A percentile compares a stretch with the other conserved stretches of the same genome.
phyloP scores from a whole-genome alignment of 1,284 basidiomycete species.

The Ganoderma lingzhi region DNA sequence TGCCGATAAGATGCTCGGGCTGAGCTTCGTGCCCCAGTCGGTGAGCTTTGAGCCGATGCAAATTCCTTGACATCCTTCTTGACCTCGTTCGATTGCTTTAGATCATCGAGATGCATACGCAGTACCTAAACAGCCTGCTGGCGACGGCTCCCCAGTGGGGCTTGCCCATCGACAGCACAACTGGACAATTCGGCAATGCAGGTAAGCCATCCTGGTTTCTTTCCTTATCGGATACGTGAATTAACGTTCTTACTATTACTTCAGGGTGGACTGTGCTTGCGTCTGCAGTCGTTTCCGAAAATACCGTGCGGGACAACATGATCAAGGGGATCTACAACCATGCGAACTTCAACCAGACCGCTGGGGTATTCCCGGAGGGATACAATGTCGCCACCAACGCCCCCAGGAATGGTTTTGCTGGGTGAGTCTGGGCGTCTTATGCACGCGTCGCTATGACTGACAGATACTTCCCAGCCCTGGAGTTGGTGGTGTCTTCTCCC shows the following conservation, averaged over 20 bases:
- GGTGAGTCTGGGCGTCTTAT: conserved; percentile 22
- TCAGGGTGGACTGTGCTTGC: conserved; percentile 39
- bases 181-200: conserved; percentile 23
- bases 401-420: conserved; percentile 23
- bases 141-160: conserved; percentile 22
- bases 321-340: conserved; percentile 35
- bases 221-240: not conserved
- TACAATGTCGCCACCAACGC: conserved; percentile 31
- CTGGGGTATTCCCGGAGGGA: conserved; percentile 29
- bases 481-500: conserved; percentile 34
- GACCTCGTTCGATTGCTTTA: not conserved
- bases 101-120: conserved; percentile 22
- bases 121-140: conserved; percentile 21
- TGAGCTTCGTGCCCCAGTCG: conserved; percentile 30
- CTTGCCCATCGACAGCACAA: conserved; percentile 30
- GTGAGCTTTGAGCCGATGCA: conserved; percentile 23
- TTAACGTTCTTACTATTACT: no score
- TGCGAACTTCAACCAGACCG: conserved; percentile 33
- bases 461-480: conserved; percentile 26
- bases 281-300: conserved; percentile 34
- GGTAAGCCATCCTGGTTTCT: conserved; percentile 8
- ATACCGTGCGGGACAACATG: conserved; percentile 31
- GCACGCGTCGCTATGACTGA: not conserved
- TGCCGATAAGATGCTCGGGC: conserved; percentile 62
- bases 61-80: no score